These are phyloP conservation scores for Ceratobasidium sp. DNA, from an alignment of 1,284 basidiomycete genomes.

Conservation along the genomic window DNA sequence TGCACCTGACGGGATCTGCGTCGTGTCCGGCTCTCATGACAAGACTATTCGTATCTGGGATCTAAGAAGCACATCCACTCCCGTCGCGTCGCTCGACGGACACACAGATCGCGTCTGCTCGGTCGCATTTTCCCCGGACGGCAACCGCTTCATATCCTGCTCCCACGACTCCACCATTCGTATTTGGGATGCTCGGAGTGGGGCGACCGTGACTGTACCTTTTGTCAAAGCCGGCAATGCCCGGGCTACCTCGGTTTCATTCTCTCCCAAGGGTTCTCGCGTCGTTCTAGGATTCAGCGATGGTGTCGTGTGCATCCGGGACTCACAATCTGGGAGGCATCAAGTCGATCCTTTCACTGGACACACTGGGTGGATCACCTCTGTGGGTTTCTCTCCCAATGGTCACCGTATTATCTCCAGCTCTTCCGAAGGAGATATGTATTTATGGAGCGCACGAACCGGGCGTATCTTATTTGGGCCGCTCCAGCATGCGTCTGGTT, in stretches of 20 bases:
- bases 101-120: constrained; percentile 8
- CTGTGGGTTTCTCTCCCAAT: constrained; percentile 16
- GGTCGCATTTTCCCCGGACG: constrained; percentile 41
- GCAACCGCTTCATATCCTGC: constrained; percentile 25
- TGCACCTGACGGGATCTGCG: constrained; percentile 33
- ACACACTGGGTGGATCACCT: not conserved
- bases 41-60: constrained; percentile 46
- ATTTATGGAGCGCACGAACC: not conserved
- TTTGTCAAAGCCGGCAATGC: not conserved
- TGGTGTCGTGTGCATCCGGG: not conserved
- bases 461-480: not conserved
- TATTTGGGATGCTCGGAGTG: constrained; percentile 29
- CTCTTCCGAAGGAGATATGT: not conserved
- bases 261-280: constrained; percentile 7
- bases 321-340: not conserved
- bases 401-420: not conserved
- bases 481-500: not conserved
- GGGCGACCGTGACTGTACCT: not conserved
- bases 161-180: constrained; percentile 20
- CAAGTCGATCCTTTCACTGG: not conserved
- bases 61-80: not conserved
- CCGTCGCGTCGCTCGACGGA: not conserved
- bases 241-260: not conserved
- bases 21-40: constrained; percentile 41
- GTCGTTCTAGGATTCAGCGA: not conserved